A percentile compares a stretch with the other conserved stretches of the same genome.
phyloP scores from a whole-genome alignment of 208 protist genomes.

The Naegleria lovaniensis region DNA sequence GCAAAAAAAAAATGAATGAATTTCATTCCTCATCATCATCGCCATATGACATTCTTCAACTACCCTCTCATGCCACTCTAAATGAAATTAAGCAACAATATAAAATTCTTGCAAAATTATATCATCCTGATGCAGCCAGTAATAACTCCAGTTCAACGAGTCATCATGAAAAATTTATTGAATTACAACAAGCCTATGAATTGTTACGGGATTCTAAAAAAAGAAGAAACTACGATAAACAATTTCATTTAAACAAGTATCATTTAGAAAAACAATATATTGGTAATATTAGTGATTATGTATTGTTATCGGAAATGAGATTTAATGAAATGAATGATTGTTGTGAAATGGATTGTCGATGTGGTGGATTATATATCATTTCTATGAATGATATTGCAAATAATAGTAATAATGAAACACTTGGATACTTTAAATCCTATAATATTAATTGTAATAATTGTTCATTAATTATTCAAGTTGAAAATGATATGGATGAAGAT shows the following conservation, averaged over 20 bases:
- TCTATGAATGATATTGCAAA: neutral
- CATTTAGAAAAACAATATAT: neutral
- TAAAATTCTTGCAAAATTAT: neutral
- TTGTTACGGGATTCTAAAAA: neutral
- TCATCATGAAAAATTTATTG: neutral
- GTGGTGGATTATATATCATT: neutral
- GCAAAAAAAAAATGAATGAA: neutral
- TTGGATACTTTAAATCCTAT: neutral
- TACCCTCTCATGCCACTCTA: neutral
- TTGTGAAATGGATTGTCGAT: neutral
- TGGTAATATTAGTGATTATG: neutral
- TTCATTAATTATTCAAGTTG: neutral
- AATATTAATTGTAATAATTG: slow-evolving; percentile 8
- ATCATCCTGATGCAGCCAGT: neutral
- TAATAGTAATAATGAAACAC: neutral
- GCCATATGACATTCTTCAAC: neutral
- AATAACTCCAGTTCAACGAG: too few species aligned
- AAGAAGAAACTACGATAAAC: neutral
- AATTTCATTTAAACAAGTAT: neutral
- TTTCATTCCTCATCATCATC: neutral
- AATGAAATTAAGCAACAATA: neutral
- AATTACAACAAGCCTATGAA: neutral
- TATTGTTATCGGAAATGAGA: neutral
- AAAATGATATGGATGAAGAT: neutral
- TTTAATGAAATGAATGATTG: neutral